Base-by-base conservation (phyloP, 768 basidiomycete species). In the Kwoniella sp. region DNA sequence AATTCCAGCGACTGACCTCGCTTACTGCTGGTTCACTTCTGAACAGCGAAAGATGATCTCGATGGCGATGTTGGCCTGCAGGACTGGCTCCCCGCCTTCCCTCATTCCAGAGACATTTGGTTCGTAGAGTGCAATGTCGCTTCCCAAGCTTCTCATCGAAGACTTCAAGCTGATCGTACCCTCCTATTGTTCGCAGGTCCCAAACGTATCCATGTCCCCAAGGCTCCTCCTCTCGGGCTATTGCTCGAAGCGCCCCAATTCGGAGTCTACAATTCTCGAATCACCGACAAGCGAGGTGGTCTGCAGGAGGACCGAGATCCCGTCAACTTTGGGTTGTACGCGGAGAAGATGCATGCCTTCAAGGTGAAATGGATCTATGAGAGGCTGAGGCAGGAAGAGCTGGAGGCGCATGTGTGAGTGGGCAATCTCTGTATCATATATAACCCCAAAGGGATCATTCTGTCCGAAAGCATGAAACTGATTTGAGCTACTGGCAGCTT, bases 31-130 rank as follows among this genome's bases (percentile, higher is more conserved):
- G 20, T 58, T 41, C 38, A 20, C 38, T 41, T 12, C 30, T 54
- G 9, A 45, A 11, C 68, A 98, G 95, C 90, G 96, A 65, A 99
- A 99, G 83, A 99, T 99, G 96, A 91, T 97, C 82, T 86, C 89
- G 2, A 85, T 87, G 34, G 84, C 93, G 20, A 87, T 97, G n/a
- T 83, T 97, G 47, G 83, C 87, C 20, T 87, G 86, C 73, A 85
- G 95, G 63, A 91, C 91, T 4, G 83, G 83, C 2, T 89, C 91
- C 0, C 91, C 94, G 0, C 79, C 87, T 15, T 83, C 86, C 2
- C 80, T 97, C 52, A 87, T 98, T 51, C 72, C 76, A 13, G 81
- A 82, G 89, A 91, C 84, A 17, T 98, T 90, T 73, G 89, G 88
- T 76, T 20, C 56, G 70, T 73, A 20, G 11, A 45, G 41, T 11